These are phyloP conservation scores for Skeletonema menzelii DNA, from an alignment of 108 stramenopile genomes.

Conservation along the genomic window DNA sequence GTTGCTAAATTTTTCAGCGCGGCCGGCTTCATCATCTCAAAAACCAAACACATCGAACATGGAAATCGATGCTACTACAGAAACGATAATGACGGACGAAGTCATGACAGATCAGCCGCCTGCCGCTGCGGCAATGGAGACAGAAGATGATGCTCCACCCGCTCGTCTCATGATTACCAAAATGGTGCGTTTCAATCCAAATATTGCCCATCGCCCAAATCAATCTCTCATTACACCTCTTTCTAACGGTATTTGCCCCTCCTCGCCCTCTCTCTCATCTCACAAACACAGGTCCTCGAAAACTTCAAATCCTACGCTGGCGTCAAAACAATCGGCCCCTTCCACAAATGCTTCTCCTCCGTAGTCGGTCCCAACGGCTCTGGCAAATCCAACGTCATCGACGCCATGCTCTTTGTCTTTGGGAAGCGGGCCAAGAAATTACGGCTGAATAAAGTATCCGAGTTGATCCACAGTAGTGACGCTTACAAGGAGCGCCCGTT, in stretches of 20 bases:
- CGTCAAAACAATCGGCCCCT: slow-evolving; percentile 82
- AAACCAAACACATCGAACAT: background rate
- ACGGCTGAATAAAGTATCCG: slow-evolving; percentile 95
- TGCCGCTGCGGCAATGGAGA: background rate
- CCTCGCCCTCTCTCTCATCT: background rate
- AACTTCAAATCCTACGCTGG: slow-evolving; percentile 99
- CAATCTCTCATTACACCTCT: background rate
- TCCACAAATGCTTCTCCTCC: slow-evolving; percentile 94
- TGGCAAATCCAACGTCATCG: slow-evolving; percentile 98
- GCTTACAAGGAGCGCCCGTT: slow-evolving; percentile 62
- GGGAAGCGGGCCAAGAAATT: slow-evolving; percentile 98
- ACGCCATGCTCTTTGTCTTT: slow-evolving; percentile 99
- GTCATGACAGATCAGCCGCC: slow-evolving; percentile 3
- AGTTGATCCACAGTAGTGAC: slow-evolving; percentile 94
- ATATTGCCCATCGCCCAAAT: background rate
- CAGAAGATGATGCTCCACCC: slow-evolving; percentile 40
- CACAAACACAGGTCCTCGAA: slow-evolving; percentile 74
- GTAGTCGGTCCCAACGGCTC: slow-evolving; percentile 96
- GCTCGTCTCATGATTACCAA: slow-evolving; percentile 93
- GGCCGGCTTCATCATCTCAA: background rate
- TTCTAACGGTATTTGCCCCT: background rate
- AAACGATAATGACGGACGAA: slow-evolving; percentile 2
- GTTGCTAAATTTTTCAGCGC: background rate
- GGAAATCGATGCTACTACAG: background rate
- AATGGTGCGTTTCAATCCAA: slow-evolving; percentile 65